These are phyloP conservation scores for Saturnispora sanitii DNA, from an alignment of 805 yeast genomes.

Conservation along the genomic window DNA sequence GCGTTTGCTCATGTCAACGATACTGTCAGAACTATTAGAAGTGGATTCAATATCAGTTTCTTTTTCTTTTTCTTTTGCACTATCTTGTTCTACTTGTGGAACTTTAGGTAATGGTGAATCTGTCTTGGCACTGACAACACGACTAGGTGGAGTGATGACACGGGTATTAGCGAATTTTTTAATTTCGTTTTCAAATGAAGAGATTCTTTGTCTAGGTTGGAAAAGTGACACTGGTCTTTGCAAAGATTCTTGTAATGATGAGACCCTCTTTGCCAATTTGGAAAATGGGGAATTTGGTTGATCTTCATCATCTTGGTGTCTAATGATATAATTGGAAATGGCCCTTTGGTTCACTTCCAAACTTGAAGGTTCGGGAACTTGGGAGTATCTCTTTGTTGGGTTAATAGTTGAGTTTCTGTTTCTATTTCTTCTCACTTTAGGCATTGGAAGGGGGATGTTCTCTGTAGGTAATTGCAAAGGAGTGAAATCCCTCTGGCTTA, in stretches of 20 bases:
- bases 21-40: neutral
- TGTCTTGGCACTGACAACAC: too few relatives aligned
- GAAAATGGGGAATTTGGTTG: conserved; percentile 1
- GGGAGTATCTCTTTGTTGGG: conserved; percentile 1
- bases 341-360: conserved; percentile 3
- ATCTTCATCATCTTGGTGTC: neutral
- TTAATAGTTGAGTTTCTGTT: neutral
- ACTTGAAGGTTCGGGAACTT: conserved; percentile 4
- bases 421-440: neutral
- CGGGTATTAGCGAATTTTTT: too few relatives aligned
- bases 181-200: neutral
- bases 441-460: neutral
- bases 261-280: conserved; percentile 3
- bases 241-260: conserved; percentile 6
- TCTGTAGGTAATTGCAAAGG: neutral
- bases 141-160: too few relatives aligned
- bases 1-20: neutral
- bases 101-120: too few relatives aligned
- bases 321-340: neutral
- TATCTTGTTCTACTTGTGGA: too few relatives aligned
- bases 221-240: too few relatives aligned
- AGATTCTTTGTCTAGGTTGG: neutral
- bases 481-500: conserved; percentile 18
- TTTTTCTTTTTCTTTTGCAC: too few relatives aligned
- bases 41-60: neutral